These are phyloP conservation scores for Botrytis medusae DNA, from an alignment of 2,329 filamentous ascomycete genomes.

Conservation along the genomic window DNA sequence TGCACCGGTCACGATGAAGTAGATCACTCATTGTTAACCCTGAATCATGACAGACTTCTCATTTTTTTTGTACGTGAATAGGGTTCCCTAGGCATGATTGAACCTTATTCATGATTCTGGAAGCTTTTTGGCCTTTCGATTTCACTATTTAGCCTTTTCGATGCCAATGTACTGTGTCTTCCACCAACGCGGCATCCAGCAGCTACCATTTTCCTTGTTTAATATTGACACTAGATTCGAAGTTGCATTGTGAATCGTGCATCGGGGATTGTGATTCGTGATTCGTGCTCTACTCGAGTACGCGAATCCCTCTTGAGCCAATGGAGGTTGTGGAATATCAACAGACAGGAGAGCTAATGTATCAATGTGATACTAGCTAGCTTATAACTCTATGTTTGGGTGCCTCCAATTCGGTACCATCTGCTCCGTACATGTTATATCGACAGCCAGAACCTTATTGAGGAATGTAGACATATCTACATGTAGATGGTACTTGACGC, in stretches of 20 bases:
- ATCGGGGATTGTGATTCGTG: neutral
- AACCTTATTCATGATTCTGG: constrained; percentile 15
- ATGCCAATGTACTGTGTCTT: neutral
- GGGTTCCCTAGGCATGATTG: neutral
- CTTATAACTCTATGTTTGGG: constrained; percentile 4
- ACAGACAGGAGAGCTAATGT: constrained; percentile 3
- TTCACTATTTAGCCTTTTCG: neutral
- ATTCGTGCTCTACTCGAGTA: neutral
- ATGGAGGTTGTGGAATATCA: neutral
- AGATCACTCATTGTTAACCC: neutral
- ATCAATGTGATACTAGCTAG: neutral
- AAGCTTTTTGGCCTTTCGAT: constrained; percentile 11
- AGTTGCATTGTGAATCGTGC: constrained; percentile 3
- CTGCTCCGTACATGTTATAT: neutral
- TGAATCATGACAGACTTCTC: neutral
- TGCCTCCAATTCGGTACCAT: constrained; percentile 9
- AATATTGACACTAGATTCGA: neutral
- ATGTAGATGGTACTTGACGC: neutral
- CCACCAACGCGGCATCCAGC: neutral
- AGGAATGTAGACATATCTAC: neutral
- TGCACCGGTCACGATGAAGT: neutral
- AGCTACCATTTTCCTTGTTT: constrained; percentile 14
- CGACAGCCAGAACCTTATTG: neutral
- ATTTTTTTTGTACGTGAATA: neutral
- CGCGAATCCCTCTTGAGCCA: neutral